Evolutionary conservation across 75 land plant species (phyloP).

Genomic region (Pinus tabuliformis): DNA sequence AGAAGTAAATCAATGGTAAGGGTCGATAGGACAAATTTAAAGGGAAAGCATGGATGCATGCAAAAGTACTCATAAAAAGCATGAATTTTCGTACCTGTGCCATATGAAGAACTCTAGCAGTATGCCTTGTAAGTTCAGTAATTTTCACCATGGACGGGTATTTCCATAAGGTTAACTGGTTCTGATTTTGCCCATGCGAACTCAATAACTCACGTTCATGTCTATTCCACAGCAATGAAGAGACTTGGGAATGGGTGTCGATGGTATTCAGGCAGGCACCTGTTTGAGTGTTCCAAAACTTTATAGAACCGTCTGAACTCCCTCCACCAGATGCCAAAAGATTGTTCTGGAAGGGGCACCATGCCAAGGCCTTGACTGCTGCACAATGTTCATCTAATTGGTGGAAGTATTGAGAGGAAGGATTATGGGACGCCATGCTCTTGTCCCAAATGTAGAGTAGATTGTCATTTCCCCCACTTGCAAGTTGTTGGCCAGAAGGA

Average conservation of each 20-base stretch:
- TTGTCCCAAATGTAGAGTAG: conserved; percentile 49
- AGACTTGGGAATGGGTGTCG: conserved; percentile 81
- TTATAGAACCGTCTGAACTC: conserved; percentile 64
- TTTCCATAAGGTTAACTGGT: conserved; percentile 86
- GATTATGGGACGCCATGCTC: conserved; percentile 18
- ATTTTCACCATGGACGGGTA: conserved; percentile 85
- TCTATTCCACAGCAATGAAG: conserved; percentile 77
- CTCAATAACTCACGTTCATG: conserved; percentile 82
- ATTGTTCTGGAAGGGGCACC: conserved; percentile 95
- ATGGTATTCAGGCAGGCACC: conserved; percentile 80
- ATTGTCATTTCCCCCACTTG: conserved; percentile 62
- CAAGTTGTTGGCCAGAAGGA: conserved; percentile 45
- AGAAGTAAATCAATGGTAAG: too few relatives aligned
- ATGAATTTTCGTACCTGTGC: conserved; percentile 26
- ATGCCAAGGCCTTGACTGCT: conserved; percentile 54
- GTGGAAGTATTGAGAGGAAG: conserved; percentile 35
- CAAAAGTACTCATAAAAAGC: too few relatives aligned
- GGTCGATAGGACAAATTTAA: too few relatives aligned
- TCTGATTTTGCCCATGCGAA: conserved; percentile 79
- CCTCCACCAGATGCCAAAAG: conserved; percentile 90
- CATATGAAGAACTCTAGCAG: conserved; percentile 72
- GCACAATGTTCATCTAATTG: conserved; percentile 42
- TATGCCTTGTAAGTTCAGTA: conserved; percentile 77
- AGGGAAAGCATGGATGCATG: too few relatives aligned
- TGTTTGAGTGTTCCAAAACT: conserved; percentile 87